A percentile compares a stretch with the other conserved stretches of the same genome.
Conservation (phyloP, 2,329 filamentous ascomycete species). For the Periconia digitata region DNA sequence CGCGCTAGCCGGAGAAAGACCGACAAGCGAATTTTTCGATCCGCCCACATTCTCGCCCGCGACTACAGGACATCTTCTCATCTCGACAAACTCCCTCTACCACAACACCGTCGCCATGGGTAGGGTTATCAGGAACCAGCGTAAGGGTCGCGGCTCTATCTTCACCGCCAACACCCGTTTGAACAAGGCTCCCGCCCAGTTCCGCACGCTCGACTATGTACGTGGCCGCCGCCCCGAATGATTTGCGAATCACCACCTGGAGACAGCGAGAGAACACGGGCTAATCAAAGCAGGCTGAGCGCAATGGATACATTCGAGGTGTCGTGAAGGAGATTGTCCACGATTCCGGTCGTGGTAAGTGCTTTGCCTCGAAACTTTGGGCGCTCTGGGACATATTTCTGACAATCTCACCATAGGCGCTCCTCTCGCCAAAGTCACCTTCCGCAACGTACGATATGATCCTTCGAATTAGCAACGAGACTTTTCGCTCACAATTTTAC, state of each 20-base stretch:
- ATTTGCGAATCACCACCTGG: conserved; percentile 17
- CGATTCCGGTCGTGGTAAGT: conserved; percentile 90
- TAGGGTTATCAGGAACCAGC: conserved; percentile 77
- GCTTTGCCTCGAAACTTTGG: conserved; percentile 7
- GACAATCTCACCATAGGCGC: conserved; percentile 45
- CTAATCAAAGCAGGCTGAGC: conserved; percentile 62
- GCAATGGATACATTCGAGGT: conserved; percentile 96
- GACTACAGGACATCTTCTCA: conserved; percentile 4
- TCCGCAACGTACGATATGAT: conserved; percentile 67
- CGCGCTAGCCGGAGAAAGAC: conserved; percentile 1
- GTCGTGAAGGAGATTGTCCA: conserved; percentile 99
- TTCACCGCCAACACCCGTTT: conserved; percentile 69
- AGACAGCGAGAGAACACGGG: conserved; percentile 27
- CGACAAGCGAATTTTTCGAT: conserved; percentile 9
- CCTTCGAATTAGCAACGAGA: conserved; percentile 2
- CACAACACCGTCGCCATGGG: conserved; percentile 51
- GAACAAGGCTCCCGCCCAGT: conserved; percentile 93
- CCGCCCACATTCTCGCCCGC: conserved; percentile 5
- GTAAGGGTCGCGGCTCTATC: conserved; percentile 71
- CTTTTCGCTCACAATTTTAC: conserved; percentile 18
- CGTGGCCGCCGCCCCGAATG: conserved; percentile 26
- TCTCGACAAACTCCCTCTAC: conserved; percentile 15
- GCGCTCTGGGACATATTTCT: conserved; percentile 14
- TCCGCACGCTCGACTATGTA: conserved; percentile 91
- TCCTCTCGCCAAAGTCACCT: conserved; percentile 92